Evolutionary conservation across 2,329 filamentous ascomycete species (phyloP).

Genomic region (Sporothrix euskadiensis): DNA sequence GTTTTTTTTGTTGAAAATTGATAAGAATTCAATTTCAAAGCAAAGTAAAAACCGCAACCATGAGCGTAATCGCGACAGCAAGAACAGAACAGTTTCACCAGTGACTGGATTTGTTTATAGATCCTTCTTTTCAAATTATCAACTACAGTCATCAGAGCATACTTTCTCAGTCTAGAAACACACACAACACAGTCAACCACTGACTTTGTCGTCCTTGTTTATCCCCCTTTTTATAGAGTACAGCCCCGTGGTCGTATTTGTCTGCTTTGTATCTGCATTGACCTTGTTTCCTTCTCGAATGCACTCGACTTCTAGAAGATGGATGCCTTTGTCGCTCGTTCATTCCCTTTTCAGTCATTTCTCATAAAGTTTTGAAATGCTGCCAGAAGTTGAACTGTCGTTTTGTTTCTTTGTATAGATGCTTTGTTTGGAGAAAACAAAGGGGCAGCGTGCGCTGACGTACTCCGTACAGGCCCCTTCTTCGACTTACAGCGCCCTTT

Average conservation of each 20-base stretch:
- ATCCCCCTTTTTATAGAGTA: neutral
- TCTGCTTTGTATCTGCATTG: neutral
- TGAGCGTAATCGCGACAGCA: too few relatives aligned
- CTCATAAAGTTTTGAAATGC: neutral
- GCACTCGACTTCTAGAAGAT: neutral
- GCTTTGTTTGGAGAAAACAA: conserved; percentile 7
- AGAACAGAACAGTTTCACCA: too few relatives aligned
- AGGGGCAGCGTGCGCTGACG: neutral
- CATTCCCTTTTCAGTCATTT: too few relatives aligned
- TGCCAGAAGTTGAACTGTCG: neutral
- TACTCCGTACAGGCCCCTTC: neutral
- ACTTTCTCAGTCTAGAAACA: too few relatives aligned
- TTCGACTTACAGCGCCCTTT: neutral
- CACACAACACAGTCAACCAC: too few relatives aligned
- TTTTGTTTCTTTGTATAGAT: neutral
- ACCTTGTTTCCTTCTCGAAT: neutral
- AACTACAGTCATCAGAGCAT: too few relatives aligned
- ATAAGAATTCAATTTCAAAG: too few relatives aligned
- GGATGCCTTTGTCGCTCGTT: neutral
- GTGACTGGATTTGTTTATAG: too few relatives aligned
- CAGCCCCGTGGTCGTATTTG: neutral
- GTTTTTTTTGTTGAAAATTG: too few relatives aligned
- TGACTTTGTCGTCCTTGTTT: neutral
- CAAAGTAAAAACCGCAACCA: too few relatives aligned
- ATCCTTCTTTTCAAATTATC: too few relatives aligned